Percentiles rank a stretch among this genome's conserved stretches.
Evolutionary conservation across 208 protist species (phyloP).

Genomic region (Acanthamoeba royreba): DNA sequence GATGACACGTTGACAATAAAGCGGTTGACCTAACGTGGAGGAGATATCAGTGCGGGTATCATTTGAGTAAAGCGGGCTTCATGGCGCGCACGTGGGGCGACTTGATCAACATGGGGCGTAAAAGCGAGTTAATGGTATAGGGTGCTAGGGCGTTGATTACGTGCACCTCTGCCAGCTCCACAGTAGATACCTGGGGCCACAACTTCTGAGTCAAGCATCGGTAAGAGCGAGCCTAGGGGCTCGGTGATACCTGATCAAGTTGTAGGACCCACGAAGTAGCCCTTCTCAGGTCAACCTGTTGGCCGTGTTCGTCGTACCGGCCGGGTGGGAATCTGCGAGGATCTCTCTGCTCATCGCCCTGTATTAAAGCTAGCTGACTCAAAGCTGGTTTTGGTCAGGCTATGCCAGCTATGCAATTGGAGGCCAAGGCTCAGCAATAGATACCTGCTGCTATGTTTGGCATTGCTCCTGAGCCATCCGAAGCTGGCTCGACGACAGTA

Average conservation of each 20-base stretch:
- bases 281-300: background rate
- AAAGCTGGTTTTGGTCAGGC: background rate
- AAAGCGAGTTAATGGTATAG: conserved; percentile 90
- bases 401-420: no score
- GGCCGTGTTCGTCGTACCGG: conserved; percentile 43
- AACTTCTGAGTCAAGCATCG: no score
- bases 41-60: background rate
- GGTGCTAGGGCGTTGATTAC: conserved; percentile 94
- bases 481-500: no score
- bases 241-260: conserved; percentile 81
- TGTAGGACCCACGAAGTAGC: conserved; percentile 63
- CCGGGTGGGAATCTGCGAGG: conserved; percentile 11
- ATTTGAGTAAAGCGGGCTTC: conserved; percentile 67
- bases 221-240: background rate
- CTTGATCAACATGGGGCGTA: conserved; percentile 57
- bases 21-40: background rate
- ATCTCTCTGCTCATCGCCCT: background rate
- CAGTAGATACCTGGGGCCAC: background rate
- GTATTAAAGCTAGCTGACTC: background rate
- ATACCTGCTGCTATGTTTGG: no score
- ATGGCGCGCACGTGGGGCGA: background rate
- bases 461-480: no score
- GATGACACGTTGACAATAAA: conserved; percentile 96
- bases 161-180: conserved; percentile 68
- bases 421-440: no score